Evolutionary conservation across 441 rosid genomes (phyloP).

Genomic region (Rhodomyrtus psidioides): DNA sequence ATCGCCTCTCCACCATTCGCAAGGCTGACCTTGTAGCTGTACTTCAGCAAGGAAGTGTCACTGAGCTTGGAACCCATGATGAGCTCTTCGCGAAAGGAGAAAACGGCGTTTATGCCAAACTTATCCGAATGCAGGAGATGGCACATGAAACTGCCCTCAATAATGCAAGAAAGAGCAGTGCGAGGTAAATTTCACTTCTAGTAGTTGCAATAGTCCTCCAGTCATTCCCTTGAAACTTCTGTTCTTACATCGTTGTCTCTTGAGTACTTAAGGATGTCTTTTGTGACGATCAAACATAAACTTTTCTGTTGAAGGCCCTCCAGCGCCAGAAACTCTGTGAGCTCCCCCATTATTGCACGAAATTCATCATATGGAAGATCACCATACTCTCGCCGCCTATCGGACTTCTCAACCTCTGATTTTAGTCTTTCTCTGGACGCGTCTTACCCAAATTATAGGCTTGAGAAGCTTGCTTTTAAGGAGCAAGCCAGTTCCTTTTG

Average conservation of each 20-base stretch:
- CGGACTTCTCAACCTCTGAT: constrained; percentile 97
- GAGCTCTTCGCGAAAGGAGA: constrained; percentile 92
- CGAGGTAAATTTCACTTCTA: constrained; percentile 41
- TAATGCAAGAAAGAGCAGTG: constrained; percentile 98
- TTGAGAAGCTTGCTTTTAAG: constrained; percentile 84
- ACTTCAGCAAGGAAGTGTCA: constrained; percentile 90
- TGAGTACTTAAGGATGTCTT: not conserved
- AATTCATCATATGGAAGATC: constrained; percentile 98
- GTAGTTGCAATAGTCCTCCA: not conserved
- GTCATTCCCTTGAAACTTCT: not conserved
- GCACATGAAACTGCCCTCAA: constrained; percentile 92
- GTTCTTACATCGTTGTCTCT: not conserved
- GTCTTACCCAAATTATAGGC: constrained; percentile 60
- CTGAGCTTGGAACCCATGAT: constrained; percentile 90
- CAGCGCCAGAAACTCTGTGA: constrained; percentile 96
- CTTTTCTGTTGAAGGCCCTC: constrained; percentile 67
- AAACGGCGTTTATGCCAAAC: constrained; percentile 83
- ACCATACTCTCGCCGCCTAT: constrained; percentile 90
- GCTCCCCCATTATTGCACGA: constrained; percentile 95
- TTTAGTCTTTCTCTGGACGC: constrained; percentile 88
- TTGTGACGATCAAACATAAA: not conserved
- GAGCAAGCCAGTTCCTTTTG: constrained; percentile 91
- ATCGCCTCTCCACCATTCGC: constrained; percentile 93
- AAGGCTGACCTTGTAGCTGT: constrained; percentile 99
- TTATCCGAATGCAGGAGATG: constrained; percentile 85